Evolutionary conservation across 2,329 filamentous ascomycete genomes (phyloP), one percentile per base, ranked within the genome.

Genomic region (Neofusicoccum sp.): DNA sequence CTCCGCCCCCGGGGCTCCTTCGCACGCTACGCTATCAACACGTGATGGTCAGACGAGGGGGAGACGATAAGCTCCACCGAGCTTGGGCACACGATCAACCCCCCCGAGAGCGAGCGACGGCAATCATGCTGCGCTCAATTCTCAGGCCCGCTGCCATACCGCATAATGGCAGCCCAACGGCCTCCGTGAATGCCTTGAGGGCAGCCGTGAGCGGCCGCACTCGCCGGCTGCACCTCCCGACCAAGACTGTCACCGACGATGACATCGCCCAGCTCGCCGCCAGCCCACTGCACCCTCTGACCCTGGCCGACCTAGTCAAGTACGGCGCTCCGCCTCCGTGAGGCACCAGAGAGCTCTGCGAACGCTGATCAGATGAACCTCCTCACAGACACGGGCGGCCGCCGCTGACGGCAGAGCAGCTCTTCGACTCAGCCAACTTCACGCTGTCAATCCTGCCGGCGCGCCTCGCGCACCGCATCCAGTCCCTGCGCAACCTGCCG

Each of bases 371-470:
- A 39, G 22, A 22, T 44, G 22, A 29, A 31, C 39, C 49, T 62
- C 50, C n/a, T 3, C 3, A n/a, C 64, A 87, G 85, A 74, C 85
- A 89, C 78, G 95, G 95, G 65, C 88, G 91, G 6, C 94, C 94
- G 36, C 93, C 95, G 0, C 85, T 98, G 58, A 91, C 91, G 3
- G 86, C 89, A 62, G 83, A 89, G 43, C 90, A 92, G 28, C 86
- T 99, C 62, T 87, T 97, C 70, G 87, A 89, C 41, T 97, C 93
- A 1, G 95, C 95, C 66, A 97, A 97, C 80, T 98, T 98, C 80
- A 96, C 95, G 11, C 89, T 98, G 68, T 91, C 89, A 33, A 90
- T 97, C 60, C 88, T 98, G 8, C 95, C 95, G 12, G 91, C 95
- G 56, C 92, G 95, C 41, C 88, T 99, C 31, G 95, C 95, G 31